A percentile compares a stretch with the other conserved stretches of the same genome.
Conservation (phyloP, 768 basidiomycete species). For the Lentinus brumalis region DNA sequence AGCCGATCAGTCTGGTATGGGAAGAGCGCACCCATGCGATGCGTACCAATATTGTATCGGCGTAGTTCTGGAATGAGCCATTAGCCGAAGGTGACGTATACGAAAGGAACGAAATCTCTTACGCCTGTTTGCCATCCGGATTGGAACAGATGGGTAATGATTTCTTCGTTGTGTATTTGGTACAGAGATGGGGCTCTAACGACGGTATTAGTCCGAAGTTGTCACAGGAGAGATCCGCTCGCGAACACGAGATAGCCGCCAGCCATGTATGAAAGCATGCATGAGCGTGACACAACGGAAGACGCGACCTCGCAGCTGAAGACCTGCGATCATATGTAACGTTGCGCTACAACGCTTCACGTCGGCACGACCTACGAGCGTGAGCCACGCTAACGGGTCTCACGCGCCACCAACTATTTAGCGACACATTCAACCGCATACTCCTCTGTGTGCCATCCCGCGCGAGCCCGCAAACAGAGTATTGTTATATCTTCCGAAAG, state of each 20-base stretch:
- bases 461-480: background rate
- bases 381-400: background rate
- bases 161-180: constrained; percentile 72
- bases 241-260: constrained; percentile 12
- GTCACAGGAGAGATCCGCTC: background rate
- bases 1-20: background rate
- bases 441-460: background rate
- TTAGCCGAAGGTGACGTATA: background rate
- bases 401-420: background rate
- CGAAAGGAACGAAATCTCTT: constrained; percentile 36
- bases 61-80: constrained; percentile 60
- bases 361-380: too few relatives aligned
- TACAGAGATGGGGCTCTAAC: constrained; percentile 40
- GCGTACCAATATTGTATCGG: constrained; percentile 73
- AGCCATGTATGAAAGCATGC: too few relatives aligned
- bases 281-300: background rate
- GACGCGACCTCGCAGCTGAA: background rate
- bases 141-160: constrained; percentile 77
- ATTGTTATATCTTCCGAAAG: background rate
- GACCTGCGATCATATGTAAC: too few relatives aligned
- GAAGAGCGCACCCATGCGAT: constrained; percentile 11
- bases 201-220: background rate
- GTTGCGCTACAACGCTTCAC: too few relatives aligned
- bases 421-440: background rate
- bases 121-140: constrained; percentile 83